phyloP scores from a whole-genome alignment of 2,329 filamentous ascomycete genomes.

The Botrytis deweyae region DNA sequence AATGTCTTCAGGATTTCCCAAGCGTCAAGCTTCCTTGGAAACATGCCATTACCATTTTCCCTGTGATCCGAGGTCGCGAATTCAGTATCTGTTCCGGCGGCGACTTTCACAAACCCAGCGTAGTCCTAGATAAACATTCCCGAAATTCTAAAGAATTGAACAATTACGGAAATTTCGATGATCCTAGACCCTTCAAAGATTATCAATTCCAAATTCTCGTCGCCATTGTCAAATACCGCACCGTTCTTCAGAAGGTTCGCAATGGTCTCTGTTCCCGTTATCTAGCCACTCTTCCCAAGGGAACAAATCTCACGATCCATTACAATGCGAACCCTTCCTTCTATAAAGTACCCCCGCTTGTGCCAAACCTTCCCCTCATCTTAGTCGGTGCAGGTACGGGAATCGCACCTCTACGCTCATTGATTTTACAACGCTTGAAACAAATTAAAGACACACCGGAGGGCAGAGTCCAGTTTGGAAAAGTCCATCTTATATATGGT shows the following conservation, averaged over 20 bases:
- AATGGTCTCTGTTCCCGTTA: constrained; percentile 91
- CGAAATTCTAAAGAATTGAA: not conserved
- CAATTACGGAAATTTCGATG: not conserved
- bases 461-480: constrained; percentile 32
- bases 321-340: constrained; percentile 51
- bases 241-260: constrained; percentile 78
- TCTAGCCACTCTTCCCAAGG: constrained; percentile 65
- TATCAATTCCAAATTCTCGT: constrained; percentile 69
- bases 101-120: constrained; percentile 26
- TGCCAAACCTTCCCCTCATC: constrained; percentile 56
- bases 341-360: constrained; percentile 50
- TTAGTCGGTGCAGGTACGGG: constrained; percentile 85
- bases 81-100: constrained; percentile 89
- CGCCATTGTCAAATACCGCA: constrained; percentile 88
- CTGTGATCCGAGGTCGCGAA: constrained; percentile 79
- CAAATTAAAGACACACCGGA: constrained; percentile 27
- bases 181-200: constrained; percentile 25
- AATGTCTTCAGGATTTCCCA: constrained; percentile 88
- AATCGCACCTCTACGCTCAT: constrained; percentile 76
- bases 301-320: constrained; percentile 43
- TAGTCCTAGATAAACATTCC: not conserved
- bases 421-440: constrained; percentile 70
- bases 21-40: constrained; percentile 78
- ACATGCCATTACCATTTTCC: constrained; percentile 71
- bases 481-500: constrained; percentile 72